Evolutionary conservation across 1,139 yeast genomes (phyloP).

Genomic region (Yamadazyma triangularis): DNA sequence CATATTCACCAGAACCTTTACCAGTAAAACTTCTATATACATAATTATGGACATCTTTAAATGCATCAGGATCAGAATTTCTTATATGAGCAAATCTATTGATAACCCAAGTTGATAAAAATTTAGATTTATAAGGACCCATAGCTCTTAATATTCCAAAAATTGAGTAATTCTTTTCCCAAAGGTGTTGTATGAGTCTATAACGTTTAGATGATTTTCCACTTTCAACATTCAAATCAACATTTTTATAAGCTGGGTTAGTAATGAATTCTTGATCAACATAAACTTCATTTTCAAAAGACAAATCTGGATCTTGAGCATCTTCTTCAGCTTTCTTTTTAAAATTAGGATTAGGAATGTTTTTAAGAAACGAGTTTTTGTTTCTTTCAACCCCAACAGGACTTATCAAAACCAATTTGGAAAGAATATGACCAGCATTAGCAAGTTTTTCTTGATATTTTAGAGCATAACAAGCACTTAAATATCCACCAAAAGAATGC

Average conservation of each 20-base stretch:
- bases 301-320: constrained; percentile 25
- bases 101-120: constrained; percentile 40
- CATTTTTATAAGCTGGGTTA: constrained; percentile 9
- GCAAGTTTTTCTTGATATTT: constrained; percentile 42
- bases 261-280: constrained; percentile 4
- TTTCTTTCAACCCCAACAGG: constrained; percentile 46
- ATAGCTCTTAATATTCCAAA: constrained; percentile 29
- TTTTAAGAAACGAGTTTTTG: constrained; percentile 24
- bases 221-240: constrained; percentile 6
- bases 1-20: constrained; percentile 44
- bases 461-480: constrained; percentile 72
- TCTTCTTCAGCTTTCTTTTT: constrained; percentile 20
- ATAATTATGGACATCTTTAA: constrained; percentile 37
- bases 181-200: constrained; percentile 24
- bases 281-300: constrained; percentile 12
- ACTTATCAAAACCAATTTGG: constrained; percentile 39
- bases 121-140: constrained; percentile 37
- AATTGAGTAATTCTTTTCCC: constrained; percentile 38
- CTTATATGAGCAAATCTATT: constrained; percentile 34
- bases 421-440: constrained; percentile 25
- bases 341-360: constrained; percentile 15
- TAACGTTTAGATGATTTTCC: constrained; percentile 13
- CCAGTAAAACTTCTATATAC: constrained; percentile 37
- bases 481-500: constrained; percentile 91
- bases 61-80: constrained; percentile 25